Evolutionary conservation across 768 basidiomycete species (phyloP).

Genomic region (Leccinum ochraceum): DNA sequence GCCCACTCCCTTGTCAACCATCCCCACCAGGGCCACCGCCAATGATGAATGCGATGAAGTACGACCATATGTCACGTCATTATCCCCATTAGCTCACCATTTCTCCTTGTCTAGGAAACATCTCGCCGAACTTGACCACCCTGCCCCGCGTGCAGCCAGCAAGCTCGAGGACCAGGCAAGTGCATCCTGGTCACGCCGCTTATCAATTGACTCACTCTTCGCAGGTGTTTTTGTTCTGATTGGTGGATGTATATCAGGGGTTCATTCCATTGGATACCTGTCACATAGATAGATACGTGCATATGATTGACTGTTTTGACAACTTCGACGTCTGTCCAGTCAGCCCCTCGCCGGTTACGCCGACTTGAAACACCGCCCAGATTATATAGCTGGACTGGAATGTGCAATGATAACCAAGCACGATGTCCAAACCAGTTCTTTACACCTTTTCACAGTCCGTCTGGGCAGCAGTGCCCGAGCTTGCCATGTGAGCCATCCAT

Average conservation of each 20-base stretch:
- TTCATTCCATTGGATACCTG: slow-evolving; percentile 4
- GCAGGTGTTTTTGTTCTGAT: slow-evolving; percentile 45
- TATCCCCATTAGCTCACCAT: slow-evolving; percentile 3
- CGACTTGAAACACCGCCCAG: background rate
- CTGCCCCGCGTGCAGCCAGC: slow-evolving; percentile 85
- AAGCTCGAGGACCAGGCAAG: slow-evolving; percentile 87
- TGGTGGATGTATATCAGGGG: background rate
- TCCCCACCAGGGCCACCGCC: slow-evolving; percentile 60
- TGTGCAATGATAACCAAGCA: background rate
- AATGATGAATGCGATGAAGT: slow-evolving; percentile 82
- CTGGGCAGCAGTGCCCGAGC: slow-evolving; percentile 43
- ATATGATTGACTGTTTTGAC: slow-evolving; percentile 8
- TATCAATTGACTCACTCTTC: slow-evolving; percentile 15
- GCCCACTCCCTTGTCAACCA: slow-evolving; percentile 1
- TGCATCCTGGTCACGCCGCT: background rate
- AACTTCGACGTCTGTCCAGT: background rate
- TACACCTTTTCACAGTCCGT: slow-evolving; percentile 40
- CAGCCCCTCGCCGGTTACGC: background rate
- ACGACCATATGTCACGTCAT: slow-evolving; percentile 27
- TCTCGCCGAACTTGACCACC: slow-evolving; percentile 84
- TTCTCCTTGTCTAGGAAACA: slow-evolving; percentile 61
- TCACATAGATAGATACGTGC: slow-evolving; percentile 3
- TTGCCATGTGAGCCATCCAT: slow-evolving; percentile 39
- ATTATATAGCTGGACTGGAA: background rate
- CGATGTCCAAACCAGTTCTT: slow-evolving; percentile 29